These are phyloP conservation scores for Populus hybrid DNA, from an alignment of 441 rosid genomes.

Conservation along the genomic window DNA sequence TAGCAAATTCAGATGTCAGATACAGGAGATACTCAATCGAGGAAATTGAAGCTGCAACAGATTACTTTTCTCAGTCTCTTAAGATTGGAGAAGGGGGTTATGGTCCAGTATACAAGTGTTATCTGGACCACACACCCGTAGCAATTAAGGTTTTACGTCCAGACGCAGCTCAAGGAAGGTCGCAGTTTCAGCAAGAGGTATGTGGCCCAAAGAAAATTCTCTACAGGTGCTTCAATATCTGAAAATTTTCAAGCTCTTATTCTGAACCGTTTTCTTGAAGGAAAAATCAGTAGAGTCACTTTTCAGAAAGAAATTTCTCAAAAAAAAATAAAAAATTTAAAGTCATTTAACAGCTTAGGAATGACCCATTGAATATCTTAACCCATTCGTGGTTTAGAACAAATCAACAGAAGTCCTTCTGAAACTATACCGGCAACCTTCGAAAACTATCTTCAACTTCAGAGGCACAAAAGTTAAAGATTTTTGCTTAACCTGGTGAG, in stretches of 20 bases:
- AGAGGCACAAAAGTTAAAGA: background rate
- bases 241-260: background rate
- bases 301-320: background rate
- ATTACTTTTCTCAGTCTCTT: conserved; percentile 49
- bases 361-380: background rate
- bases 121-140: conserved; percentile 73
- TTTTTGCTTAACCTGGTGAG: background rate
- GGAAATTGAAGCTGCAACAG: conserved; percentile 79
- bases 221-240: background rate
- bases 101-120: conserved; percentile 81
- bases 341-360: background rate
- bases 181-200: conserved; percentile 96
- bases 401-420: background rate
- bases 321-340: background rate
- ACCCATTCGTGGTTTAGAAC: background rate
- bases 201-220: background rate
- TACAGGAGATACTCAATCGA: conserved; percentile 85
- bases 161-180: conserved; percentile 85
- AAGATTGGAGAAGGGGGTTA: conserved; percentile 96
- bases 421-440: background rate
- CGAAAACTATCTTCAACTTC: background rate
- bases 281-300: background rate
- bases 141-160: conserved; percentile 86
- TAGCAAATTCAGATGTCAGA: conserved; percentile 49
- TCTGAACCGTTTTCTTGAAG: background rate